A percentile compares a stretch with the other conserved stretches of the same genome.
These are phyloP conservation scores for Pseudogymnoascus sp. DNA, from an alignment of 2,329 filamentous ascomycete genomes.

Conservation along the genomic window DNA sequence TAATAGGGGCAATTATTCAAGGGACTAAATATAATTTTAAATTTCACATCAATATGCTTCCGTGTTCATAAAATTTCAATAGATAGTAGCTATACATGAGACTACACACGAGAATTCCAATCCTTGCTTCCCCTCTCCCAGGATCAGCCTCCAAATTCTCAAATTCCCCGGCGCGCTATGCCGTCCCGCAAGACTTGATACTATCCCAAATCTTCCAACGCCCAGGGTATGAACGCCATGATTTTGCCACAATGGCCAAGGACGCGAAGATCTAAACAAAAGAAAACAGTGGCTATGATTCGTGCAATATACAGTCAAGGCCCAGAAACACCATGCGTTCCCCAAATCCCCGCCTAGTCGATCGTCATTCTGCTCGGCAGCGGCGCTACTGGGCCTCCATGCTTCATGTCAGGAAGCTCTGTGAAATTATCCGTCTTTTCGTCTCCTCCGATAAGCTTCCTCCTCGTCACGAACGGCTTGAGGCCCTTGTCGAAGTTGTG, in stretches of 20 bases:
- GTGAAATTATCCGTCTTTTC: conserved; percentile 42
- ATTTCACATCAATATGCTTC: background rate
- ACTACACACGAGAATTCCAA: background rate
- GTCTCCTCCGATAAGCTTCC: conserved; percentile 40
- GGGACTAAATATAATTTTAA: background rate
- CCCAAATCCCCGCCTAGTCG: conserved; percentile 30
- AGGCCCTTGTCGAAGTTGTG: conserved; percentile 84
- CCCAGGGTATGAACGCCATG: conserved; percentile 26
- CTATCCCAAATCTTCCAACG: conserved; percentile 22
- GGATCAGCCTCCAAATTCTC: conserved; percentile 1
- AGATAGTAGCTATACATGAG: conserved; percentile 4
- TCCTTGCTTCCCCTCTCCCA: background rate
- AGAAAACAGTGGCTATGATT: conserved; percentile 19
- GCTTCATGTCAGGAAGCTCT: conserved; percentile 34
- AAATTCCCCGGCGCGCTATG: background rate
- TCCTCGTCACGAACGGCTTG: conserved; percentile 71
- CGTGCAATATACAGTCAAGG: conserved; percentile 24
- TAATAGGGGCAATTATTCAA: background rate
- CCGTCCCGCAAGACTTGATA: conserved; percentile 16
- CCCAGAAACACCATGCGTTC: conserved; percentile 1
- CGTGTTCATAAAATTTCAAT: background rate
- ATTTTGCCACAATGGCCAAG: conserved; percentile 27
- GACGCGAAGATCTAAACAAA: conserved; percentile 17
- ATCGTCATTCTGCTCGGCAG: conserved; percentile 42
- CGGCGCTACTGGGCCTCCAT: conserved; percentile 23